These are phyloP conservation scores for Moniliella sp. DNA, from an alignment of 1,284 basidiomycete species.

Conservation along the genomic window DNA sequence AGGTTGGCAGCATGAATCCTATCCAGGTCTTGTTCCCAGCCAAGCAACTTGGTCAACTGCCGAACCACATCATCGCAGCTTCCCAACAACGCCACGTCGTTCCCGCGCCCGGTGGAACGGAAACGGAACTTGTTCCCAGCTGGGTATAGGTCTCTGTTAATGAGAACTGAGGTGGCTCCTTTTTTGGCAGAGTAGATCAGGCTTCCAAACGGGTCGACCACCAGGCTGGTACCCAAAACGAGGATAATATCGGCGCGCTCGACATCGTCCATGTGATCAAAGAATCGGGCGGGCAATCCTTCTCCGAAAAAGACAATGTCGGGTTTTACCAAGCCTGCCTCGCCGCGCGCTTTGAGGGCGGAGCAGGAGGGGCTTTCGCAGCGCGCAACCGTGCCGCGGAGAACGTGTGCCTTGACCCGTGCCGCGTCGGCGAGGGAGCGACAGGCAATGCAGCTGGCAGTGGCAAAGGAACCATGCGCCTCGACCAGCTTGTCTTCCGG, in stretches of 20 bases:
- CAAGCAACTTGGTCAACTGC: no score
- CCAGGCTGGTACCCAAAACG: constrained; percentile 73
- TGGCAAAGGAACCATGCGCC: constrained; percentile 57
- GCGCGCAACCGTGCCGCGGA: constrained; percentile 14
- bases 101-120: no score
- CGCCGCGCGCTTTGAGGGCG: constrained; percentile 3
- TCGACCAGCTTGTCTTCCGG: constrained; percentile 57
- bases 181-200: no score
- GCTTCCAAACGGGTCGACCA: constrained; percentile 42
- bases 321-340: constrained; percentile 21
- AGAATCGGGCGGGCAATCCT: constrained; percentile 22
- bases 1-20: no score
- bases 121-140: no score
- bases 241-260: constrained; percentile 58
- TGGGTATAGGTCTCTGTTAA: no score
- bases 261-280: constrained; percentile 32
- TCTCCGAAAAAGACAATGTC: constrained; percentile 34
- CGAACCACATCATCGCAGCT: no score
- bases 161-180: no score
- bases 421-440: constrained; percentile 7
- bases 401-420: constrained; percentile 18
- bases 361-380: constrained; percentile 11
- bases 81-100: no score
- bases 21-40: no score
- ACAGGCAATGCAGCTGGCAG: constrained; percentile 18